phyloP scores from a whole-genome alignment of 352 stramenopile species.

The Detonula confervacea region DNA sequence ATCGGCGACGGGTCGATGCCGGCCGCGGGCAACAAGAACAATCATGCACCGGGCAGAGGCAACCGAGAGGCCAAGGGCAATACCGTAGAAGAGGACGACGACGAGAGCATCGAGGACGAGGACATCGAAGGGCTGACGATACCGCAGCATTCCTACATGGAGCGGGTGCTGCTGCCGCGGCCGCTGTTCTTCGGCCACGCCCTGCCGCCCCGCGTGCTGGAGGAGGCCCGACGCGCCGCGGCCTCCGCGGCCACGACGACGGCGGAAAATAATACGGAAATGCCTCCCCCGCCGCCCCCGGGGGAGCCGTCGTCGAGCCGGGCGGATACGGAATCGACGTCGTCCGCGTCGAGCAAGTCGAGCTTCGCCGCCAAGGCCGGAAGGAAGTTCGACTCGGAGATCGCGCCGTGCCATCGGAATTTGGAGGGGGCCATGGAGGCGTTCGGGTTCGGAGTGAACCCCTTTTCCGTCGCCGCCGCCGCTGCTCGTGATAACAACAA shows the following conservation, averaged over 20 bases:
- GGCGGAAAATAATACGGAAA: constrained; percentile 23
- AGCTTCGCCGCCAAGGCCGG: constrained; percentile 1
- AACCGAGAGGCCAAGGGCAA: too few relatives aligned
- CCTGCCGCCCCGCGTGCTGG: constrained; percentile 70
- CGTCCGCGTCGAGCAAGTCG: constrained; percentile 22
- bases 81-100: constrained; percentile 1
- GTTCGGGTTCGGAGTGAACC: constrained; percentile 78
- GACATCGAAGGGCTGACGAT: constrained; percentile 45
- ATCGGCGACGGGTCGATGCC: not conserved
- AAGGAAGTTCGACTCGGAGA: constrained; percentile 38
- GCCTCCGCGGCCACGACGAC: constrained; percentile 25
- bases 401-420: constrained; percentile 66
- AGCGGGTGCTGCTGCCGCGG: constrained; percentile 74
- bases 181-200: constrained; percentile 83
- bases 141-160: constrained; percentile 55
- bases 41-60: not conserved
- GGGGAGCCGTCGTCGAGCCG: not conserved
- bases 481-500: too few relatives aligned
- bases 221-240: constrained; percentile 63
- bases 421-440: constrained; percentile 72
- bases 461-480: constrained; percentile 29
- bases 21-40: not conserved
- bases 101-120: constrained; percentile 30
- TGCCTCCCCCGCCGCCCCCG: not conserved
- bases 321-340: constrained; percentile 4